phyloP scores from a whole-genome alignment of 2,329 filamentous ascomycete species.

The Paramyrothecium sp. region DNA sequence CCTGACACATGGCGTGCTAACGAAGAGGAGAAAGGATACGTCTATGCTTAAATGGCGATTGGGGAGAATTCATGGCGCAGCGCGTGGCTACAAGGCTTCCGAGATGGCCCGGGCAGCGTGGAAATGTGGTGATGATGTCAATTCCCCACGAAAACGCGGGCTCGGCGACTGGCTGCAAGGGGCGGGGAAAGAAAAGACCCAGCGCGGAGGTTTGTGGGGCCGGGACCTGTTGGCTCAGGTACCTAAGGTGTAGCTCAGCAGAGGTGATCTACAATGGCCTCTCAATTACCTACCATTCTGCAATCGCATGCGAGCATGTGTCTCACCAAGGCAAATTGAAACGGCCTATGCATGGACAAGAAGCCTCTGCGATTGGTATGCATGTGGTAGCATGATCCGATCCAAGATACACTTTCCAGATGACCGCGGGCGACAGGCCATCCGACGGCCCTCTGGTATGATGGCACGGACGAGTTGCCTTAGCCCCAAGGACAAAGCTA shows the following conservation, averaged over 20 bases:
- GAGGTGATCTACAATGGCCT: too few relatives aligned
- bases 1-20: background rate
- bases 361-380: too few relatives aligned
- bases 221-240: background rate
- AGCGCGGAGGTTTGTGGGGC: background rate
- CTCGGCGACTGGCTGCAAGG: background rate
- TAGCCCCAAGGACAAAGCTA: too few relatives aligned
- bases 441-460: too few relatives aligned
- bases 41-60: background rate
- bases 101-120: background rate
- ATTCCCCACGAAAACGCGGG: background rate
- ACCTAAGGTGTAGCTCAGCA: background rate
- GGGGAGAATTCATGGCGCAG: background rate
- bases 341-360: too few relatives aligned
- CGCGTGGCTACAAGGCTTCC: background rate
- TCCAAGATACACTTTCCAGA: too few relatives aligned
- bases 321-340: too few relatives aligned
- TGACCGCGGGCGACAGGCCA: too few relatives aligned
- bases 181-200: background rate
- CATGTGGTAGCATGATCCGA: too few relatives aligned
- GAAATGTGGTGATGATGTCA: background rate
- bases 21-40: background rate
- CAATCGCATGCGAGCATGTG: too few relatives aligned
- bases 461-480: too few relatives aligned
- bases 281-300: too few relatives aligned